Base-by-base conservation (phyloP, 257 asterid genomes). In the Solanum lycopersicoides region DNA sequence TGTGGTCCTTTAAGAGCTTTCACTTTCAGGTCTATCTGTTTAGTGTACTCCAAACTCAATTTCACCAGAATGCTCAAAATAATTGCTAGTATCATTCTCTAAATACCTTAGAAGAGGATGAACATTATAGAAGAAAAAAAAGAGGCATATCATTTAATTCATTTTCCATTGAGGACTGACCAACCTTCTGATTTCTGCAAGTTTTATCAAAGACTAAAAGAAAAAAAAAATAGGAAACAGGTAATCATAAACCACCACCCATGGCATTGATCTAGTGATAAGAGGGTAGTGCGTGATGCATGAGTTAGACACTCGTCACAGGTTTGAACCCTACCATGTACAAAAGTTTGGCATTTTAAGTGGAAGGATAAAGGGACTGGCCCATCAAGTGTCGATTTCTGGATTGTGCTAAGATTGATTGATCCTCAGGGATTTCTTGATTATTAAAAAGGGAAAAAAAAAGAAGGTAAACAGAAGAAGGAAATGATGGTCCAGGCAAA, bases 1-100 rank as follows among this genome's bases (percentile, higher is more conserved):
- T 93, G 94, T 93, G 94, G 63, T 82, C 79, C 86, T 88, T 88
- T 87, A 74, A 82, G 72, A 75, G 47, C 92, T 86, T 83, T 91
- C 91, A 82, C 88, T 89, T 89, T 92, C 93, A 71, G 60, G 63
- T 82, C 87, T 28, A 79, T 87, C 88, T 87, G 82, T 79, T 87
- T 28, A 6, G 41, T 84, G 66, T 41, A 45, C 45, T 20, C 13
- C 14, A 60, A 47, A 50, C 6, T 80, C 21, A 82, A 30, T 6
- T 10, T 9, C 45, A 28, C 28, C 20, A 50, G 32, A 50, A 82
- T 82, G 85, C 69, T 82, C 85, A 30, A 80, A 79, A 82, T 50
- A 82, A 79, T 79, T 79, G 84, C 65, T 82, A 14, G 82, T 42
- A 47, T 82, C 37, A 82, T 50, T 82, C 69, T 82, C 66, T 50